Conservation (phyloP, 2,329 filamentous ascomycete genomes). For the Cytospora piceicola region DNA sequence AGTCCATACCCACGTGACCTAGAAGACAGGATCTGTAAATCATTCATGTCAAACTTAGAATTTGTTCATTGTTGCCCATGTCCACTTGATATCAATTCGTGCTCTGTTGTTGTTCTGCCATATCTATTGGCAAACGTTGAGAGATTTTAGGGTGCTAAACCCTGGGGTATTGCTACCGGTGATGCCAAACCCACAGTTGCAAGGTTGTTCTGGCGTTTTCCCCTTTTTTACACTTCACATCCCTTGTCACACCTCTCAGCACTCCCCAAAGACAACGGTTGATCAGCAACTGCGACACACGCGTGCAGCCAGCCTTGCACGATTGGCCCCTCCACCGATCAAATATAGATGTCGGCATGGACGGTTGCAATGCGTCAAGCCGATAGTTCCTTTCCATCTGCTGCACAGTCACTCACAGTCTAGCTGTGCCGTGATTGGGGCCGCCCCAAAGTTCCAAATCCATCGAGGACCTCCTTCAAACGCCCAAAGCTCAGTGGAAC, state of each 20-base stretch:
- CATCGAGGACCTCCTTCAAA: not conserved
- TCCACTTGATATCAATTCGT: no score
- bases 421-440: not conserved
- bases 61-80: no score
- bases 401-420: not conserved
- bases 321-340: not conserved
- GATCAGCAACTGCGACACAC: not conserved
- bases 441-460: not conserved
- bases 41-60: no score
- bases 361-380: not conserved
- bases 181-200: not conserved
- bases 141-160: no score
- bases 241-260: no score
- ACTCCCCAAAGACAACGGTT: not conserved
- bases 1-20: no score
- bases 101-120: no score
- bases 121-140: no score
- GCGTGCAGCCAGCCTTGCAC: not conserved
- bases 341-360: not conserved
- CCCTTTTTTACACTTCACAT: conserved; percentile 20
- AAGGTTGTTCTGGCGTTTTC: not conserved
- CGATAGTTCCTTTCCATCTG: not conserved
- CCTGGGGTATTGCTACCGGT: no score
- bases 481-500: not conserved
- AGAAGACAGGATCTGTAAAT: no score